A percentile compares a stretch with the other conserved stretches of the same genome.
Evolutionary conservation across 306 rosid species (phyloP).

Genomic region (Trifolium pratense): DNA sequence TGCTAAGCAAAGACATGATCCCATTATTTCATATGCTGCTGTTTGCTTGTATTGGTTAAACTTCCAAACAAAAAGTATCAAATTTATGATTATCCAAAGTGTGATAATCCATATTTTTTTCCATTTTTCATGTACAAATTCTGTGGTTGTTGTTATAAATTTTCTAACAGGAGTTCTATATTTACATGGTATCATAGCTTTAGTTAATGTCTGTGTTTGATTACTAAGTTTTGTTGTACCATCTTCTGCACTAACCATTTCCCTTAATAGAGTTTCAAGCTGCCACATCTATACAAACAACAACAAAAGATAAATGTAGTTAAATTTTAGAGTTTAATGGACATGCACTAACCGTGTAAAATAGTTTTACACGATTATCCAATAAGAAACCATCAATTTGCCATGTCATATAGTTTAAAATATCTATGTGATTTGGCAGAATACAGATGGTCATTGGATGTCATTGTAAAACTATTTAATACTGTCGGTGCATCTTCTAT

Average conservation of each 20-base stretch:
- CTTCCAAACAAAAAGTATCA: constrained; percentile 68
- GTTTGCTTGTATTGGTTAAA: constrained; percentile 56
- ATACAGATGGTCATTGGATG: no score
- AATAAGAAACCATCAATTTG: no score
- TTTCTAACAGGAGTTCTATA: constrained; percentile 67
- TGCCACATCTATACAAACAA: constrained; percentile 69
- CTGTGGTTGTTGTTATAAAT: constrained; percentile 36
- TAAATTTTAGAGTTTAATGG: background rate
- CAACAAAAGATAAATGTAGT: background rate
- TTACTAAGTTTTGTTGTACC: constrained; percentile 28
- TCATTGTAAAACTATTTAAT: no score
- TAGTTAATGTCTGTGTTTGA: constrained; percentile 53
- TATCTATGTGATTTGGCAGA: no score
- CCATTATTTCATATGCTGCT: constrained; percentile 70
- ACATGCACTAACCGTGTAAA: no score
- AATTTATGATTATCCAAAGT: constrained; percentile 66
- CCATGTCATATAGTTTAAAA: no score
- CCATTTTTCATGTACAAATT: constrained; percentile 64
- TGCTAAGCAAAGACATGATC: constrained; percentile 78
- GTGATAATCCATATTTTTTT: constrained; percentile 69
- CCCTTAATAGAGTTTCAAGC: constrained; percentile 72
- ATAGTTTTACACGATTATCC: no score
- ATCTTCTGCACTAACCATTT: constrained; percentile 62
- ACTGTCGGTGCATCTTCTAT: no score
- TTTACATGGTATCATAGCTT: constrained; percentile 70